phyloP scores from a whole-genome alignment of 106 monocot genomes.

The Chionographis japonica region DNA sequence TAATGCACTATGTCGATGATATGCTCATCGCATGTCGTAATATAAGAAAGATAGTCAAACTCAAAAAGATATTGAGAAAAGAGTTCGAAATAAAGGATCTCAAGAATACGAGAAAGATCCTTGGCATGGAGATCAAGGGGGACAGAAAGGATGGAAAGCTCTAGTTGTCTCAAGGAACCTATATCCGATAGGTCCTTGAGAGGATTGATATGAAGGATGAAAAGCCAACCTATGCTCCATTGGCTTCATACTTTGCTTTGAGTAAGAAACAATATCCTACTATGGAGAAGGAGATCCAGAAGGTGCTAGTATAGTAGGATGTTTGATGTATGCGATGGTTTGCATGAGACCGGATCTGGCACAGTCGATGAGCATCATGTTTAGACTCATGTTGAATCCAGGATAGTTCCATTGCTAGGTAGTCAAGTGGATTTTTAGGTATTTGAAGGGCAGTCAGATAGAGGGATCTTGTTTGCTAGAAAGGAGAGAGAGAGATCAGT shows the following conservation, averaged over 20 bases:
- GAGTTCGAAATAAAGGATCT: slow-evolving; percentile 10
- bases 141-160: not conserved
- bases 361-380: not conserved
- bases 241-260: not conserved
- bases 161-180: not conserved
- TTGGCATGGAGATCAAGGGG: slow-evolving; percentile 1
- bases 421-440: too few species aligned
- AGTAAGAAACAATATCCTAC: too few species aligned
- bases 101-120: not conserved
- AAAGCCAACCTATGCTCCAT: not conserved
- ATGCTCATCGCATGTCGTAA: slow-evolving; percentile 4
- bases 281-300: not conserved
- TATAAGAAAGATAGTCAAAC: not conserved
- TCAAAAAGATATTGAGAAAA: not conserved
- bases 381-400: slow-evolving; percentile 4
- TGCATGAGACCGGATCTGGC: not conserved
- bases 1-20: not conserved
- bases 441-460: too few species aligned
- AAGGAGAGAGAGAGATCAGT: too few species aligned
- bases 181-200: slow-evolving; percentile 1
- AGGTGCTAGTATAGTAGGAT: not conserved
- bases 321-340: slow-evolving; percentile 13
- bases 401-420: too few species aligned
- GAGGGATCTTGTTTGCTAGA: too few species aligned
- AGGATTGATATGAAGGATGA: not conserved